These are phyloP conservation scores for Fonsecaea pedrosoi DNA, from an alignment of 2,329 filamentous ascomycete genomes.

Conservation along the genomic window DNA sequence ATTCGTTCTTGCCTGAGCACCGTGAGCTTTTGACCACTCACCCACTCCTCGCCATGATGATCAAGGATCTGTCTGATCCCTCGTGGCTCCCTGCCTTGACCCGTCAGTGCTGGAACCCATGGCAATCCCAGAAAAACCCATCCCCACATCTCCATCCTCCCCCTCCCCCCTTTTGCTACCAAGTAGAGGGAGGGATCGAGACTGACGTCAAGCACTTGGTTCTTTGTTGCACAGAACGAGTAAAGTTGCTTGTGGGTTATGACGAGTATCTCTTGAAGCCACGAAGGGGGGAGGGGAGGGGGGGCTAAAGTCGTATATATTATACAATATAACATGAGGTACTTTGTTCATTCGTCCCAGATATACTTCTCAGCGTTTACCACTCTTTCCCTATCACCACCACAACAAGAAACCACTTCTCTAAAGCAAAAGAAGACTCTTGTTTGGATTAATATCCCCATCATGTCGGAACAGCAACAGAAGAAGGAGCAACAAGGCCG, in stretches of 20 bases:
- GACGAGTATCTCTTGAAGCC: background rate
- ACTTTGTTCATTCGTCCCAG: no score
- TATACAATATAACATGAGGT: no score
- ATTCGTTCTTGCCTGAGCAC: background rate
- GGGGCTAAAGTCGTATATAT: no score
- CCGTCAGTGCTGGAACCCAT: background rate
- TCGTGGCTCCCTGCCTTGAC: background rate
- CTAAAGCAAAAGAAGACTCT: no score
- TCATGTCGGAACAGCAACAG: slow-evolving; percentile 30
- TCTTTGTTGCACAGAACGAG: background rate
- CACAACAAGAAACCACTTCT: no score
- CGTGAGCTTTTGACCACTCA: background rate
- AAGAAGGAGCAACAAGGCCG: slow-evolving; percentile 30
- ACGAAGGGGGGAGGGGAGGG: no score
- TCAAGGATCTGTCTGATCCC: background rate
- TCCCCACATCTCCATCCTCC: no score
- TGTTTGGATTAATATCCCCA: background rate
- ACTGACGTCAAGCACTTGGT: background rate
- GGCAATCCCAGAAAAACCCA: background rate
- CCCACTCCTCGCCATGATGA: background rate
- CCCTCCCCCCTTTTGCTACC: no score
- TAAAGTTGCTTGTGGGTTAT: background rate
- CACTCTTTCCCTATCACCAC: no score
- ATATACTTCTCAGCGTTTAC: no score
- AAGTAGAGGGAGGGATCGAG: background rate